Percentiles rank a stretch among this genome's conserved stretches.
Conservation (phyloP, 495 filamentous ascomycete species). For the Aspergillus olivimuriae region DNA sequence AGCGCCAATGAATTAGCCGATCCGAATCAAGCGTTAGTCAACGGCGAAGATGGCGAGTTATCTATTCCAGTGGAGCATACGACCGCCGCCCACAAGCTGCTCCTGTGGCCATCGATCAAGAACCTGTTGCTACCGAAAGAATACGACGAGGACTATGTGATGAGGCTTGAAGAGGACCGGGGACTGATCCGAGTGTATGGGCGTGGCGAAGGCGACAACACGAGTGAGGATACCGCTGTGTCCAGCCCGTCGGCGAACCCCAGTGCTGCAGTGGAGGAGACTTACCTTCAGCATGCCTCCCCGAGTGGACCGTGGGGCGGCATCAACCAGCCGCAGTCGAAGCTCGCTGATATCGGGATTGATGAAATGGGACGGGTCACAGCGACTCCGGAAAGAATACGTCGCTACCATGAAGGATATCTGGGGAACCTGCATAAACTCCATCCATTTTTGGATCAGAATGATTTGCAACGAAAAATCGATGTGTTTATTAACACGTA, state of each 20-base stretch:
- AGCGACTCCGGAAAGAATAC: constrained; percentile 55
- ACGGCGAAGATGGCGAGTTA: constrained; percentile 42
- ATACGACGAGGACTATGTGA: constrained; percentile 58
- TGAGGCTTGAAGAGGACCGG: constrained; percentile 67
- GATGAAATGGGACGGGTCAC: constrained; percentile 56
- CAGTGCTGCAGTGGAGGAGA: constrained; percentile 20
- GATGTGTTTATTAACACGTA: constrained; percentile 44
- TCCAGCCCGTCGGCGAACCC: constrained; percentile 11
- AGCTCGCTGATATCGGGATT: constrained; percentile 40
- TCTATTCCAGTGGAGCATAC: constrained; percentile 73
- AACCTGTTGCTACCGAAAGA: constrained; percentile 42
- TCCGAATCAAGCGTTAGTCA: constrained; percentile 12
- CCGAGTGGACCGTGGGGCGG: constrained; percentile 31
- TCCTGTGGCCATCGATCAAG: constrained; percentile 64
- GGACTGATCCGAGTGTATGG: constrained; percentile 73
- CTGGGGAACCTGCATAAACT: constrained; percentile 76
- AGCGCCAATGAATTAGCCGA: too few species aligned
- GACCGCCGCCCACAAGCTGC: constrained; percentile 69
- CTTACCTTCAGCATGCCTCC: constrained; percentile 17
- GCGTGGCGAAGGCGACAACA: constrained; percentile 65
- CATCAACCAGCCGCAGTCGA: constrained; percentile 4
- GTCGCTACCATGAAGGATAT: constrained; percentile 63
- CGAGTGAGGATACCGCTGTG: constrained; percentile 25
- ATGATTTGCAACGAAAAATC: constrained; percentile 40
- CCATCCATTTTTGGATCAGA: constrained; percentile 75